phyloP scores from a whole-genome alignment of 73 alveolate genomes.

The Paramecium octaurelia region DNA sequence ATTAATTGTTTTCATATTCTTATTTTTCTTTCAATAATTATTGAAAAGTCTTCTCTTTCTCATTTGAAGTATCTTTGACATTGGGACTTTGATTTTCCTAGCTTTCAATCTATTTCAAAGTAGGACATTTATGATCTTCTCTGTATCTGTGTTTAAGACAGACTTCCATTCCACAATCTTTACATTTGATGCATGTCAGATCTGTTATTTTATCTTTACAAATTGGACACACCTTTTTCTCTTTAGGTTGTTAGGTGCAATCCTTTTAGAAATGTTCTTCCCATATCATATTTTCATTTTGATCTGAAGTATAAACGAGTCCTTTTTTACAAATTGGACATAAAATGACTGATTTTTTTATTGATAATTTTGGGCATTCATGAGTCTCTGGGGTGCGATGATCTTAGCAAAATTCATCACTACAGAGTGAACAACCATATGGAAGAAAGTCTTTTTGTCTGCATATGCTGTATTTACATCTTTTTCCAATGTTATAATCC shows the following conservation, averaged over 20 bases:
- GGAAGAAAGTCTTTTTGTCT: background rate
- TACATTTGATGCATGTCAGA: background rate
- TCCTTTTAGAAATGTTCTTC: background rate
- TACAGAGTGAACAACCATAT: background rate
- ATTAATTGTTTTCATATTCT: background rate
- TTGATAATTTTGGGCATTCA: background rate
- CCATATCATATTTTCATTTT: background rate
- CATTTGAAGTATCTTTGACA: background rate
- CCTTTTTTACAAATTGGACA: background rate
- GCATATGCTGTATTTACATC: background rate
- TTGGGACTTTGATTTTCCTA: background rate
- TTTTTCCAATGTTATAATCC: background rate
- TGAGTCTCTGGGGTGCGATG: conserved; percentile 16
- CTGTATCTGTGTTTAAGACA: background rate
- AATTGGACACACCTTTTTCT: background rate
- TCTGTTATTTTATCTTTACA: background rate
- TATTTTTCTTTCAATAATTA: background rate
- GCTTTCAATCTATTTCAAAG: background rate
- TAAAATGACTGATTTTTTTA: background rate
- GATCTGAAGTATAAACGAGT: background rate
- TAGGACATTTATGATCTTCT: background rate
- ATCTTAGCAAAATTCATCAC: background rate
- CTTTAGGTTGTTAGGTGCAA: background rate
- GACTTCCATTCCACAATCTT: background rate
- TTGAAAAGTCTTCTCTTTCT: background rate